Percentiles rank a stretch among this genome's conserved stretches.
Evolutionary conservation across 1,139 yeast genomes (phyloP).

Genomic region (Dujonia santamariae): DNA sequence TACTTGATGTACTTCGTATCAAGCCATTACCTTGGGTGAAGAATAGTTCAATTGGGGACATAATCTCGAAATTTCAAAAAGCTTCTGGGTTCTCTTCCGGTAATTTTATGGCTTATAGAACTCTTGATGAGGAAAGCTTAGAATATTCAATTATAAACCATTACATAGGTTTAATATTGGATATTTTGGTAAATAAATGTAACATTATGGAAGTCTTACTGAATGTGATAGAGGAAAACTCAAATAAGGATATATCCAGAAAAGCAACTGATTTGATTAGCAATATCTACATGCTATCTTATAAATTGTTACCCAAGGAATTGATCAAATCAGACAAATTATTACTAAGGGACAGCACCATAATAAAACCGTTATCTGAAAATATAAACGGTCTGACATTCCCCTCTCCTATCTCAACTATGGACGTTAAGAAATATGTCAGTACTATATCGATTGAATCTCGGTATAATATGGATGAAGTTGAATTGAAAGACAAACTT

Average conservation of each 20-base stretch:
- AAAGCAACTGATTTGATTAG: constrained; percentile 66
- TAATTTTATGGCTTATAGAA: constrained; percentile 4
- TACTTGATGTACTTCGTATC: constrained; percentile 66
- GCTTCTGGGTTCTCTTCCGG: background rate
- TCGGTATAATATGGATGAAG: constrained; percentile 62
- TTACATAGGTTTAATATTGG: constrained; percentile 57
- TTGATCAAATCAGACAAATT: constrained; percentile 15
- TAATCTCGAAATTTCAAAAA: constrained; percentile 15
- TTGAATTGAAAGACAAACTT: constrained; percentile 64
- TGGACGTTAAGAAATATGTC: constrained; percentile 23
- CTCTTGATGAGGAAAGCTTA: constrained; percentile 11
- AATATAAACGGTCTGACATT: background rate
- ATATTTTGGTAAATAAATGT: constrained; percentile 49
- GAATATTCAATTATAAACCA: constrained; percentile 44
- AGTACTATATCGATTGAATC: constrained; percentile 43
- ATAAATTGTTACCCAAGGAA: constrained; percentile 50
- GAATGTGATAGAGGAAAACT: constrained; percentile 44
- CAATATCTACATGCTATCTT: constrained; percentile 56
- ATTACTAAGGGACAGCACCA: constrained; percentile 13
- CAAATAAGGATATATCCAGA: constrained; percentile 43
- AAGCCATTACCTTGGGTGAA: constrained; percentile 58
- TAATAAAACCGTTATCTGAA: too few relatives aligned
- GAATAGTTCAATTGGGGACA: constrained; percentile 33
- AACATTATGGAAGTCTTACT: constrained; percentile 52
- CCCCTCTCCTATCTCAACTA: background rate